A percentile compares a stretch with the other conserved stretches of the same genome.
Conservation (phyloP, 2,329 filamentous ascomycete species). For the Pseudocercospora fijiensis region DNA sequence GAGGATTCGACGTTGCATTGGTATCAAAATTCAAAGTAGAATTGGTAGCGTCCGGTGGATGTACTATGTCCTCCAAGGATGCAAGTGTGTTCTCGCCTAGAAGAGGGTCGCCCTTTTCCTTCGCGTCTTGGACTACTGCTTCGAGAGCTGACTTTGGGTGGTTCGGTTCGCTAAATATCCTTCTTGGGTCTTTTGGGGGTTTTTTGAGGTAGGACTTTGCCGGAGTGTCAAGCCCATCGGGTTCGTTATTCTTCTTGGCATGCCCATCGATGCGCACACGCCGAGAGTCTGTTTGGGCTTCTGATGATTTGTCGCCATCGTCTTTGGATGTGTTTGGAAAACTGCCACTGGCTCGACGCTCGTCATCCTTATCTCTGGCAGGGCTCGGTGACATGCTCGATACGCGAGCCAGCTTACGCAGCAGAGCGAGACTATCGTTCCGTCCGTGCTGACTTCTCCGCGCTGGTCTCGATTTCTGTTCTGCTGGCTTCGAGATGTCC, state of each 20-base stretch:
- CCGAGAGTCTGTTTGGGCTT: constrained; percentile 8
- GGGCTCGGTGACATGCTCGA: constrained; percentile 50
- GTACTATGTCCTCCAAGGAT: constrained; percentile 48
- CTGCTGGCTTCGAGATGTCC: not conserved
- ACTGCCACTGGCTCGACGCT: not conserved
- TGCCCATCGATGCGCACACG: constrained; percentile 16
- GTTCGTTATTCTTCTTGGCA: constrained; percentile 11
- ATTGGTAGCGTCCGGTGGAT: constrained; percentile 32
- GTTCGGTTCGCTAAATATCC: constrained; percentile 22
- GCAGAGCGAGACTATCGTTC: constrained; percentile 48
- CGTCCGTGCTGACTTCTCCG: constrained; percentile 33
- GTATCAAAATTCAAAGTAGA: constrained; percentile 27
- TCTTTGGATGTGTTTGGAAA: not conserved
- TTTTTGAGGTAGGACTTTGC: constrained; percentile 1
- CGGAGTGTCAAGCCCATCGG: not conserved
- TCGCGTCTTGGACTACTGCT: constrained; percentile 44
- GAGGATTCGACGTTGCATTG: constrained; percentile 1
- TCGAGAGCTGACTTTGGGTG: constrained; percentile 39
- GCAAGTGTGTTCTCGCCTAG: constrained; percentile 51
- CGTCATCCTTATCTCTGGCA: constrained; percentile 26
- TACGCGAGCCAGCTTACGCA: constrained; percentile 48
- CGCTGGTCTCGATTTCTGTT: not conserved
- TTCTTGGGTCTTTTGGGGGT: constrained; percentile 4
- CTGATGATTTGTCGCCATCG: not conserved
- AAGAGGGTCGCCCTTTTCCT: constrained; percentile 31